Conservation (phyloP, 495 filamentous ascomycete genomes). For the Talaromyces wortmannii region DNA sequence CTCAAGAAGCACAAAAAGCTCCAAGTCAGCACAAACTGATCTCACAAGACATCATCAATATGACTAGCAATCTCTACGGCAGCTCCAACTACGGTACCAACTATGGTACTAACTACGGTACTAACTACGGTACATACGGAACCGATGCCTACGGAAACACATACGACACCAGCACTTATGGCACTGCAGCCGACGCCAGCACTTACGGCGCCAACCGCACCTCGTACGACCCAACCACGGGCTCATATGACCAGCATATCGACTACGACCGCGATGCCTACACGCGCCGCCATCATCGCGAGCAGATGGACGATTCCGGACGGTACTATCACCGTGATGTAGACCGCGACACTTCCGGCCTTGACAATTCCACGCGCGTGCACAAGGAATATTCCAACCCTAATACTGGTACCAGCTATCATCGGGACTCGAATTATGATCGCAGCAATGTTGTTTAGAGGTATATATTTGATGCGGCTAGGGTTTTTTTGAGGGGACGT, state of each 20-base stretch:
- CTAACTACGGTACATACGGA: background rate
- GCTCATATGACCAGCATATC: constrained; percentile 32
- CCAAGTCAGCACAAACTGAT: background rate
- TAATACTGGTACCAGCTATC: constrained; percentile 25
- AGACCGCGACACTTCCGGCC: constrained; percentile 11
- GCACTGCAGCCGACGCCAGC: background rate
- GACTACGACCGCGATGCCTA: constrained; percentile 22
- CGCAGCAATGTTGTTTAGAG: background rate
- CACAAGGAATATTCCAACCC: constrained; percentile 34
- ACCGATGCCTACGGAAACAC: background rate
- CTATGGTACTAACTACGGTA: constrained; percentile 1
- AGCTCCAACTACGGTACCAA: background rate
- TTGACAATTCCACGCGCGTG: constrained; percentile 26
- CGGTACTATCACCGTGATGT: constrained; percentile 29
- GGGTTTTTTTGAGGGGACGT: background rate
- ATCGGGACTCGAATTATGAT: constrained; percentile 3
- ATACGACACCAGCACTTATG: background rate
- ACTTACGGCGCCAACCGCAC: constrained; percentile 8
- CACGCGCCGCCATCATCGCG: constrained; percentile 28
- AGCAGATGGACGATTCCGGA: constrained; percentile 21
- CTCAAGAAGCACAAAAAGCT: background rate
- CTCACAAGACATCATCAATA: background rate
- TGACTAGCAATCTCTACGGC: constrained; percentile 5
- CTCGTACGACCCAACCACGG: constrained; percentile 21
- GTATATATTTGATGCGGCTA: background rate